phyloP scores from a whole-genome alignment of 768 basidiomycete genomes.

The Botryobasidium botryosum region DNA sequence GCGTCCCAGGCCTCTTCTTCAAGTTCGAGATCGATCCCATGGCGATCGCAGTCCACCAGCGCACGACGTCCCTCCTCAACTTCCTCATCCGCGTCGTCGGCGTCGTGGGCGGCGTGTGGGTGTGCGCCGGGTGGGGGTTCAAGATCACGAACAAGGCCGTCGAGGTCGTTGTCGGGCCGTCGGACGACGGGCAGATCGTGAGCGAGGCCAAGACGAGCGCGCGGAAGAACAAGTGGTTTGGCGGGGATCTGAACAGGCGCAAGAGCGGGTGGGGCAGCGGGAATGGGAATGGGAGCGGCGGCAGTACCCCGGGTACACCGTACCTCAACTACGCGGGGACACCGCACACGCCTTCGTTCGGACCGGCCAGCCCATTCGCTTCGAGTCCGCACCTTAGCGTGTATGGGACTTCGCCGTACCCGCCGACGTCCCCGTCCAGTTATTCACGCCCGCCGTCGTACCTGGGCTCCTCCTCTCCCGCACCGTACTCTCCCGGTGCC shows the following conservation, averaged over 20 bases:
- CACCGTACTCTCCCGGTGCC: too few relatives aligned
- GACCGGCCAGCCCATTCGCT: too few relatives aligned
- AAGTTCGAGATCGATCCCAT: conserved; percentile 94
- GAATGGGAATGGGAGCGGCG: too few relatives aligned
- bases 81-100: conserved; percentile 69
- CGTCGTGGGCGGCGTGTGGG: conserved; percentile 86
- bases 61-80: conserved; percentile 67
- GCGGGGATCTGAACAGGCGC: background rate
- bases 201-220: conserved; percentile 27
- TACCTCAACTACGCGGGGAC: too few relatives aligned
- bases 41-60: conserved; percentile 67
- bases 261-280: too few relatives aligned
- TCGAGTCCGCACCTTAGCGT: too few relatives aligned
- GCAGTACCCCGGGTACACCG: too few relatives aligned
- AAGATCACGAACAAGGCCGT: conserved; percentile 41
- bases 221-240: background rate
- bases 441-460: too few relatives aligned
- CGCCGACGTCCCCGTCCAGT: too few relatives aligned
- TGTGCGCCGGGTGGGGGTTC: conserved; percentile 65
- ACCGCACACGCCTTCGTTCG: too few relatives aligned
- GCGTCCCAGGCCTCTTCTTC: conserved; percentile 93
- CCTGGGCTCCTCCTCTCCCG: too few relatives aligned
- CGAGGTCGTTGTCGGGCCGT: conserved; percentile 37
- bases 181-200: conserved; percentile 34
- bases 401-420: too few relatives aligned